Evolutionary conservation across 1,284 basidiomycete species (phyloP).

Genomic region (Boletus austroedulis): DNA sequence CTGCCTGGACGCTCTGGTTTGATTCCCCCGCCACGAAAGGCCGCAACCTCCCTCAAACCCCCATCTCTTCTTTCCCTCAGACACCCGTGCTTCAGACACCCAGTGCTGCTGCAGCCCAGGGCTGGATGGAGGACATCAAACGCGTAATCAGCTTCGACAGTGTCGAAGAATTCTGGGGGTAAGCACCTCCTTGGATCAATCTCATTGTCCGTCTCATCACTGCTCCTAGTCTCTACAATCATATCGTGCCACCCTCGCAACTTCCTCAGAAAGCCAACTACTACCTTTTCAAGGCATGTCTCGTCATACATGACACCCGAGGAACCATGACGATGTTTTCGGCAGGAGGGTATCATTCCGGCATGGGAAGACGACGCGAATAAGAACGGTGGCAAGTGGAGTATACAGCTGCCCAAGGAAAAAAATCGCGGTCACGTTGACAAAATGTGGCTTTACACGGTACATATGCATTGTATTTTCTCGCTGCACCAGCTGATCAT

Average conservation of each 20-base stretch:
- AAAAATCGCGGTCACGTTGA: slow-evolving; percentile 86
- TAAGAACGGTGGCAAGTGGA: slow-evolving; percentile 97
- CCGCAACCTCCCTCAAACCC: slow-evolving; percentile 83
- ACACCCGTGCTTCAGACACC: slow-evolving; percentile 69
- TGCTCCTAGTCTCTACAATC: slow-evolving; percentile 81
- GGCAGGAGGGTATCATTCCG: slow-evolving; percentile 88
- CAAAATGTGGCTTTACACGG: slow-evolving; percentile 97
- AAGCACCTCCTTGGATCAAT: slow-evolving; percentile 31
- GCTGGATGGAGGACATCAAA: slow-evolving; percentile 98
- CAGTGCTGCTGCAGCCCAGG: slow-evolving; percentile 65
- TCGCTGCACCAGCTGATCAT: slow-evolving; percentile 2
- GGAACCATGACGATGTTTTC: slow-evolving; percentile 4
- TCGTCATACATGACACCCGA: background rate
- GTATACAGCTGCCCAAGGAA: slow-evolving; percentile 94
- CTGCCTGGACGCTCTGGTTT: slow-evolving; percentile 97
- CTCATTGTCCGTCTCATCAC: slow-evolving; percentile 12
- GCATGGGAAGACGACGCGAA: slow-evolving; percentile 98
- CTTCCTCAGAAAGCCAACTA: slow-evolving; percentile 97
- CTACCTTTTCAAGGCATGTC: slow-evolving; percentile 89
- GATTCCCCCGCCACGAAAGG: slow-evolving; percentile 90
- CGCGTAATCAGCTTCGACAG: slow-evolving; percentile 91
- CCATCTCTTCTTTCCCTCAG: slow-evolving; percentile 72
- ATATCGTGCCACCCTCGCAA: slow-evolving; percentile 94
- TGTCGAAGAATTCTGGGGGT: slow-evolving; percentile 99
- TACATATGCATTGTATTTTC: slow-evolving; percentile 39